Percentiles rank a stretch among this genome's conserved stretches.
These are phyloP conservation scores for Pichia sp. DNA, from an alignment of 1,139 yeast species.

Conservation along the genomic window DNA sequence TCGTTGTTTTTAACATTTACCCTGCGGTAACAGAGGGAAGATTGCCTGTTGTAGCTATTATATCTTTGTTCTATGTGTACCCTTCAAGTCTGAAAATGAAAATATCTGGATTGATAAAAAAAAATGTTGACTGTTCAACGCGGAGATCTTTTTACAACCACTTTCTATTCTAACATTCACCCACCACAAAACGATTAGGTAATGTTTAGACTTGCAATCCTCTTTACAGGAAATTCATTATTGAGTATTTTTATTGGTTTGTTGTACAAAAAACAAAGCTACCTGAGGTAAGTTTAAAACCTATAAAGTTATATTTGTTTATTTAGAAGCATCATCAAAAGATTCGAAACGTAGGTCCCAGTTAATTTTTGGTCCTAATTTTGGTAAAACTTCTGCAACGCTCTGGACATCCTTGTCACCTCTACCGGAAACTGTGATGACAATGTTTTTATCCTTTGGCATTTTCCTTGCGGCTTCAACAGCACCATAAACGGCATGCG, in stretches of 20 bases:
- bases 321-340: conserved; percentile 31
- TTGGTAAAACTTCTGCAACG: conserved; percentile 91
- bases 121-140: too few relatives aligned
- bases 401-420: conserved; percentile 99
- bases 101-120: too few relatives aligned
- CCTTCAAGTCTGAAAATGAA: too few relatives aligned
- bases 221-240: not conserved
- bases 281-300: too few relatives aligned
- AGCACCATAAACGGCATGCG: conserved; percentile 94
- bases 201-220: too few relatives aligned
- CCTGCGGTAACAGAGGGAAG: not conserved
- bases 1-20: not conserved
- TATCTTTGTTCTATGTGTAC: too few relatives aligned
- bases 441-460: conserved; percentile 69
- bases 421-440: conserved; percentile 92
- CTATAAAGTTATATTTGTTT: not conserved
- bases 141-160: too few relatives aligned
- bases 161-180: too few relatives aligned
- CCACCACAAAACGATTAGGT: too few relatives aligned
- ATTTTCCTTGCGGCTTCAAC: conserved; percentile 81
- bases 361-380: conserved; percentile 80
- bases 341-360: conserved; percentile 92
- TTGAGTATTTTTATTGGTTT: not conserved
- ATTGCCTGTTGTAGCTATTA: too few relatives aligned
- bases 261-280: not conserved